Evolutionary conservation across 2,329 filamentous ascomycete genomes (phyloP).

Genomic region (Ramichloridium luteum): DNA sequence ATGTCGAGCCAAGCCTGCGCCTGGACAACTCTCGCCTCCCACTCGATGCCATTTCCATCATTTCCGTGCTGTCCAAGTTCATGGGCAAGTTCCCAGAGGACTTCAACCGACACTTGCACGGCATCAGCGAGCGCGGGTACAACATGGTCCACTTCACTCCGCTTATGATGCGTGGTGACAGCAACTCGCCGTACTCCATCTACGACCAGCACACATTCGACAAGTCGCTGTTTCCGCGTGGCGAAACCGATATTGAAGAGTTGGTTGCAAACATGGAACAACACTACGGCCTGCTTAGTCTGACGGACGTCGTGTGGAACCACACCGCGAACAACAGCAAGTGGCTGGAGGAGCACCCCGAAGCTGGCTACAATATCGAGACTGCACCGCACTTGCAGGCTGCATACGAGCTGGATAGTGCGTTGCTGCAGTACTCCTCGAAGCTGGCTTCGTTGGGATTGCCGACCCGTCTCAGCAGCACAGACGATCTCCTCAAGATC

Average conservation of each 20-base stretch:
- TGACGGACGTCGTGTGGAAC: slow-evolving; percentile 97
- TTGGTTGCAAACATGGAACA: slow-evolving; percentile 73
- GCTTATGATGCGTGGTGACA: slow-evolving; percentile 72
- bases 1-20: slow-evolving; percentile 71
- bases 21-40: slow-evolving; percentile 65
- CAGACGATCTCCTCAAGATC: slow-evolving; percentile 63
- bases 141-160: slow-evolving; percentile 99
- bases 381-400: slow-evolving; percentile 65
- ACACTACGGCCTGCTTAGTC: slow-evolving; percentile 68
- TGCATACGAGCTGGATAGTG: slow-evolving; percentile 63
- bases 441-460: slow-evolving; percentile 56
- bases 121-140: slow-evolving; percentile 84
- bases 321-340: slow-evolving; percentile 92
- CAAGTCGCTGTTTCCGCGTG: slow-evolving; percentile 64
- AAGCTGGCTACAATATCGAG: slow-evolving; percentile 85
- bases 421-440: slow-evolving; percentile 53
- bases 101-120: slow-evolving; percentile 79
- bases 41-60: slow-evolving; percentile 75
- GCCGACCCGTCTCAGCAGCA: slow-evolving; percentile 58
- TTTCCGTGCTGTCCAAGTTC: slow-evolving; percentile 94
- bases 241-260: slow-evolving; percentile 66
- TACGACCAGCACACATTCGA: slow-evolving; percentile 89
- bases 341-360: slow-evolving; percentile 89
- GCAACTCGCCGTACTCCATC: slow-evolving; percentile 95
- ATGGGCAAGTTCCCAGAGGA: slow-evolving; percentile 86